phyloP scores from a whole-genome alignment of 2,329 filamentous ascomycete species.

The Pyrenochaeta sp. region DNA sequence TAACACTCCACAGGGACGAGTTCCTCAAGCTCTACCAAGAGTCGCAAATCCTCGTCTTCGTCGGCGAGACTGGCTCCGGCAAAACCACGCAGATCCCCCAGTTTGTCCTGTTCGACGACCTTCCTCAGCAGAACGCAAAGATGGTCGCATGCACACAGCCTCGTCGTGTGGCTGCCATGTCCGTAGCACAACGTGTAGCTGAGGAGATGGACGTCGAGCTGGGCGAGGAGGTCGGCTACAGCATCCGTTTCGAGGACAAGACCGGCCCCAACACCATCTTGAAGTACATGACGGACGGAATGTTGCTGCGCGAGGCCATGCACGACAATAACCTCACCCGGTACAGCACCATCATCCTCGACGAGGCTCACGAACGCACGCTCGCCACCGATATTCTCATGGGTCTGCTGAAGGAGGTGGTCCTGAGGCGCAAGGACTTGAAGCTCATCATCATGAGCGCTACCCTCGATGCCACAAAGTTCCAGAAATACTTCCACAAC shows the following conservation, averaged over 20 bases:
- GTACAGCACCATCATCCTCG: constrained; percentile 97
- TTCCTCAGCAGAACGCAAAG: constrained; percentile 84
- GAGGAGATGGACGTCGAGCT: constrained; percentile 93
- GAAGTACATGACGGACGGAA: constrained; percentile 99
- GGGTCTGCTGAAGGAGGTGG: constrained; percentile 89
- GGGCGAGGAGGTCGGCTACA: constrained; percentile 94
- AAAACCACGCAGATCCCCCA: constrained; percentile 99
- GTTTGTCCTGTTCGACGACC: constrained; percentile 96
- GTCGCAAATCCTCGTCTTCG: constrained; percentile 95
- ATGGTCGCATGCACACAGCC: constrained; percentile 97
- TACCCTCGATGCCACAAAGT: constrained; percentile 96
- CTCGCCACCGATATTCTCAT: constrained; percentile 97
- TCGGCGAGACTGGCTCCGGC: constrained; percentile 98
- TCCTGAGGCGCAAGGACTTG: constrained; percentile 84
- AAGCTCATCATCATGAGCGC: constrained; percentile 97
- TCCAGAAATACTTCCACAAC: constrained; percentile 95
- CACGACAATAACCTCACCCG: constrained; percentile 86
- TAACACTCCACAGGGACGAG: constrained; percentile 69
- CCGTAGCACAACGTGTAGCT: constrained; percentile 93
- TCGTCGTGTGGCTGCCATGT: constrained; percentile 96
- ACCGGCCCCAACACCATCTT: constrained; percentile 88
- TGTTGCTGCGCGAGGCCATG: constrained; percentile 94
- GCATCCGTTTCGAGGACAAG: constrained; percentile 95
- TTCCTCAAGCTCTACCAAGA: constrained; percentile 93
- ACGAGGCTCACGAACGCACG: constrained; percentile 97